Base-by-base conservation (phyloP, 2,329 filamentous ascomycete species). In the Lizonia empirigonia region DNA sequence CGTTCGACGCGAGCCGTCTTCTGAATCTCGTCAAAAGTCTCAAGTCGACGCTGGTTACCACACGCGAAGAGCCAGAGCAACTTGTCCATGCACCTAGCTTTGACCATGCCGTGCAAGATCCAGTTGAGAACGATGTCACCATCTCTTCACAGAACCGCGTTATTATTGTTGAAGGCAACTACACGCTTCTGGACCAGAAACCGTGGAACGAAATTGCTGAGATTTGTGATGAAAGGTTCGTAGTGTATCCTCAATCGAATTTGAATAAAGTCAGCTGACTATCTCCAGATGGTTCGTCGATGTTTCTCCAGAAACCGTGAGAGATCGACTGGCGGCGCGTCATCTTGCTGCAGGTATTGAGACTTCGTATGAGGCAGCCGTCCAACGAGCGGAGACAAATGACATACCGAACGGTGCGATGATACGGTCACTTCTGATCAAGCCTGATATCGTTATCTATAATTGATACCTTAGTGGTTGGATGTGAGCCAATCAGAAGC, bases 141-240 rank as follows among this genome's bases (percentile, higher is more conserved):
- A 53, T 67, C 26, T 64, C 64, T 34, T 62, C 63, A 24, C 54
- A 51, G 5, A 63, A 49, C 13, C 62, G 59, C 7, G 24, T 67
- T 7, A 42, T 66, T 12, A 63, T 67, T 7, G 32, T 66, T 3
- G 64, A 67, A 32, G 64, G 64, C 4, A 67, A 67, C 12, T 67
- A 67, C 35, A 65, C 62, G 3, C 57, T 67, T n/a, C 39, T 65
- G 19, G 54, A 58, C 13, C 54, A 63, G 23, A 48, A 45, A 15
- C 62, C 62, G 6, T 65, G 62, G 62, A 41, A 47, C 30, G 24
- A 56, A 6, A 58, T 65, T 40, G 44, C 58, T 10, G 34, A 52
- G 19, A 27, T 51, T 16, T 64, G 58, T 30, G 55, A 51, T 12
- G 58, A 64, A 37, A 64, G 47, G 63, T 64, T 27, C 5, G 61